phyloP scores from a whole-genome alignment of 306 rosid genomes.

The Dalbergia cochinchinensis region DNA sequence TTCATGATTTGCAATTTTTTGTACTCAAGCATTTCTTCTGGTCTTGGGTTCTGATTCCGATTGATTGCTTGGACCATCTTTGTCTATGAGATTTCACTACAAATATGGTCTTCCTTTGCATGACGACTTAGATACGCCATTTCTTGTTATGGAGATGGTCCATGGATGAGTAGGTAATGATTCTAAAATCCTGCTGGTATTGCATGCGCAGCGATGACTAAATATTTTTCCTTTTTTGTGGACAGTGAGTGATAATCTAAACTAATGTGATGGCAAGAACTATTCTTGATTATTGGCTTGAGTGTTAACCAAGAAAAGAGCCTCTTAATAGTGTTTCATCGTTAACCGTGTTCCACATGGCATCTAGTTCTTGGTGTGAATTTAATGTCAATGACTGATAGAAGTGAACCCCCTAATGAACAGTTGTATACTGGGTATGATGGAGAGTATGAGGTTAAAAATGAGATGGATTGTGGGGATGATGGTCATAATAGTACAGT shows the following conservation, averaged over 20 bases:
- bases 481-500: too few relatives aligned
- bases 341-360: not conserved
- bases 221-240: not conserved
- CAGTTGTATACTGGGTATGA: too few relatives aligned
- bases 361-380: not conserved
- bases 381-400: too few relatives aligned
- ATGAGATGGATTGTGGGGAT: too few relatives aligned
- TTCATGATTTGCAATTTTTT: conserved; percentile 13
- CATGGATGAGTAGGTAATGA: conserved; percentile 27
- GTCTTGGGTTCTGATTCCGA: conserved; percentile 17
- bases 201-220: not conserved
- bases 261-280: not conserved
- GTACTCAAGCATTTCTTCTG: not conserved
- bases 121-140: conserved; percentile 4
- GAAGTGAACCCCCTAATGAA: too few relatives aligned
- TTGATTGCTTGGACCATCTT: not conserved
- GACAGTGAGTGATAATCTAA: not conserved
- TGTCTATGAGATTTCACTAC: not conserved
- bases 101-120: not conserved
- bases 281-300: not conserved
- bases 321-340: not conserved
- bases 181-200: conserved; percentile 16
- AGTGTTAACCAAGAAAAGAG: not conserved
- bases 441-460: too few relatives aligned
- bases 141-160: not conserved